Base-by-base conservation (phyloP, 2,329 filamentous ascomycete species). In the Diaporthe nobilis region DNA sequence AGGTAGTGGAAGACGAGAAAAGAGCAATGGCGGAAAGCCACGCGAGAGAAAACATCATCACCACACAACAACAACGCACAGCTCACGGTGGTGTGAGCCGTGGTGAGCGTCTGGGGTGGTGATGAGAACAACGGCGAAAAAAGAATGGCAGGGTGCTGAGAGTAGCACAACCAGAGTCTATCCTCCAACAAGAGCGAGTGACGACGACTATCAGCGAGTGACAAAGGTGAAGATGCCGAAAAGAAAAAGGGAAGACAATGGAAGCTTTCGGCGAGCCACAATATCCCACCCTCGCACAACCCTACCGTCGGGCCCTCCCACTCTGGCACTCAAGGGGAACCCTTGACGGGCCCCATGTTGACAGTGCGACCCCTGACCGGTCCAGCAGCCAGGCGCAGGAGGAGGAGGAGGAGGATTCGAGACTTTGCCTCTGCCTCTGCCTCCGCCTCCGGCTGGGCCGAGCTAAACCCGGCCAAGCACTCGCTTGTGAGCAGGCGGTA, bases 41-140 rank as follows among this genome's bases (percentile, higher is more conserved):
- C 58, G 78, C 77, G 77, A 78, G 79, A 77, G 76, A 79, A 80
- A 79, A 77, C 81, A 81, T 82, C 71, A 77, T 81, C 75, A 77
- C 78, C 67, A 79, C 78, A 55, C 65, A 55, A 70, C 47, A 51
- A 68, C 65, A 70, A 68, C 65, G 22, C 79, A 80, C 70, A 75
- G 70, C 76, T 77, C 76, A 77, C 65, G 65, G 65, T 70, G 65
- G 65, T 70, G 65, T 70, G 65, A 70, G 65, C 73, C 55, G 70
- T 73, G 63, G 76, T 71, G 73, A 77, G 75, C 57, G 68, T 34
- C 49, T 70, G 57, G 34, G 53, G 47, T 51, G 58, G 65, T 49
- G 49, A 71, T 39, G 44, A n/a, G 42, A 71, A 55, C 71, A 73
- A 53, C 37, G 68, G 61, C 51, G 31, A 72, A 67, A 77, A 73